A percentile compares a stretch with the other conserved stretches of the same genome.
phyloP scores from a whole-genome alignment of 805 yeast species.

The Spathaspora passalidarum region DNA sequence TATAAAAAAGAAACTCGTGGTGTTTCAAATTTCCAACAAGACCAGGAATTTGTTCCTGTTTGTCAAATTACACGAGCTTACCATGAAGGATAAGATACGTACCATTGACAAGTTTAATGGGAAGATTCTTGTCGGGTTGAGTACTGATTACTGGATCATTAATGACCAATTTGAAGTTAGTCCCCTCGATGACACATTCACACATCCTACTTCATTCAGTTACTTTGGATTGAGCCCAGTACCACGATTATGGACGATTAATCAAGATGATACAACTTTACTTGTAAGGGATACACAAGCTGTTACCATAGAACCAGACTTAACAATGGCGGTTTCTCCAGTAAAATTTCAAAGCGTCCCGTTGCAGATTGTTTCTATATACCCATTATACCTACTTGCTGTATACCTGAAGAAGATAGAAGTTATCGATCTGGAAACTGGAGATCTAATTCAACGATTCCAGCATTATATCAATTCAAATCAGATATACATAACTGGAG shows the following conservation, averaged over 20 bases:
- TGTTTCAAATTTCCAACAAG: slow-evolving; percentile 25
- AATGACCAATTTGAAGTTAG: slow-evolving; percentile 12
- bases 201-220: slow-evolving; percentile 27
- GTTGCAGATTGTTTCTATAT: slow-evolving; percentile 19
- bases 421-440: slow-evolving; percentile 31
- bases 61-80: slow-evolving; percentile 19
- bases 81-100: slow-evolving; percentile 29
- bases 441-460: slow-evolving; percentile 33
- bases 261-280: slow-evolving; percentile 14
- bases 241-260: slow-evolving; percentile 23
- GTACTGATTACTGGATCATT: slow-evolving; percentile 23
- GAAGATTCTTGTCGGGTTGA: slow-evolving; percentile 20
- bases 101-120: slow-evolving; percentile 14
- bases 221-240: slow-evolving; percentile 35
- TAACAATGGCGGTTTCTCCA: slow-evolving; percentile 12
- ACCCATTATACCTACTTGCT: slow-evolving; percentile 32
- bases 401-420: slow-evolving; percentile 32
- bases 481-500: slow-evolving; percentile 14
- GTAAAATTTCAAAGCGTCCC: slow-evolving; percentile 27
- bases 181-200: slow-evolving; percentile 11
- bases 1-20: slow-evolving; percentile 25
- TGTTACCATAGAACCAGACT: slow-evolving; percentile 12
- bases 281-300: slow-evolving; percentile 34
- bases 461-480: slow-evolving; percentile 28
- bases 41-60: slow-evolving; percentile 30